Percentiles rank a stretch among this genome's conserved stretches.
Evolutionary conservation across 1,284 basidiomycete genomes (phyloP).

Genomic region (Rhodotorula glutinis): DNA sequence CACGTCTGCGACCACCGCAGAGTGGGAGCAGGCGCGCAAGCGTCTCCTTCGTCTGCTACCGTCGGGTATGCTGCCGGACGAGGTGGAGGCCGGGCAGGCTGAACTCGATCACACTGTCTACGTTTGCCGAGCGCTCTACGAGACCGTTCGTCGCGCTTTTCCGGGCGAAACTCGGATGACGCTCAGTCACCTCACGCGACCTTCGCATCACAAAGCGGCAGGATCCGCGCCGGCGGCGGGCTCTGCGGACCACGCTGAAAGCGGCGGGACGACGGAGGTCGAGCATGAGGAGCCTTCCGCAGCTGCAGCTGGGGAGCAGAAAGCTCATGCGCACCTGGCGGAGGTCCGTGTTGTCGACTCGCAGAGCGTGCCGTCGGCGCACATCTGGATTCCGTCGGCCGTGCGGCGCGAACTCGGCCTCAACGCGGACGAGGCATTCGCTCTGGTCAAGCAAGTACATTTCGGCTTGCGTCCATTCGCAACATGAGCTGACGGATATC

Average conservation of each 20-base stretch:
- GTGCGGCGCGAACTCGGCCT: constrained; percentile 24
- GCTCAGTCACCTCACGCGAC: constrained; percentile 1
- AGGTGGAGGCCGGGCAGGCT: not conserved
- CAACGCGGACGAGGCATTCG: constrained; percentile 18
- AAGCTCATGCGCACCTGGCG: not conserved
- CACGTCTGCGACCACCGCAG: constrained; percentile 7
- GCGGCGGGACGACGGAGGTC: not conserved
- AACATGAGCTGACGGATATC: not conserved
- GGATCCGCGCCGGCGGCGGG: not conserved
- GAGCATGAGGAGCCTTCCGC: not conserved
- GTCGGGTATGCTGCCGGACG: not conserved
- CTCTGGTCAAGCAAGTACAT: constrained; percentile 27
- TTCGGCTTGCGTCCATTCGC: not conserved
- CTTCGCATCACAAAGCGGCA: not conserved
- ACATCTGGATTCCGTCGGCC: constrained; percentile 50
- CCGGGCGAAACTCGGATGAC: not conserved
- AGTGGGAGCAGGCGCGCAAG: constrained; percentile 17
- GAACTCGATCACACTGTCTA: not conserved
- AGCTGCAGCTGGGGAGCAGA: not conserved
- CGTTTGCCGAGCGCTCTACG: not conserved
- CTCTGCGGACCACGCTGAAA: not conserved
- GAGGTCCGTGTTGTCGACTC: constrained; percentile 41
- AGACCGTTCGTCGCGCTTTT: not conserved
- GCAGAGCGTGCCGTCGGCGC: constrained; percentile 58
- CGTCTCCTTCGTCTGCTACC: constrained; percentile 38